Base-by-base conservation (phyloP, 257 asterid species). In the Solanum tarijense region DNA sequence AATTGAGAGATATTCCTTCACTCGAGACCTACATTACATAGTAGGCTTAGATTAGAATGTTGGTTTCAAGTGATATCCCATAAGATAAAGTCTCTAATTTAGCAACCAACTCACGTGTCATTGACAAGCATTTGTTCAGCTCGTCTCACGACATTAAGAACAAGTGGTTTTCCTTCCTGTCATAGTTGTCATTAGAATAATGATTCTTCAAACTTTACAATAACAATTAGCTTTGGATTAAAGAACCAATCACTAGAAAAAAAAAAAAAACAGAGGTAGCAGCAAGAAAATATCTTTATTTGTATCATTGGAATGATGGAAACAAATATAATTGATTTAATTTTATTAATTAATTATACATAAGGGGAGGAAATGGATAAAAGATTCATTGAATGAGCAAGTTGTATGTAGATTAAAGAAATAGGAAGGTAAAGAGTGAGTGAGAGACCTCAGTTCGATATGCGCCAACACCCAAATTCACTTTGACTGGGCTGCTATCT, bases 151-250 rank as follows among this genome's bases (percentile, higher is more conserved):
- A 94, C 98, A 88, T 94, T 94, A 52, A 94, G 95, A 87, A 95
- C 98, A 88, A 93, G 95, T 46, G 98, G 98, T 41, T 94, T 95
- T 48, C 98, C 98, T 93, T 95, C 98, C 98, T 95, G 89, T 72
- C 87, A 81, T 91, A 85, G 74, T 72, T 84, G 65, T 46, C 85
- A 89, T 87, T 7, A 71, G 36, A 38, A 34, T 36, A 88, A 39
- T 39, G 58, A 7, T 12, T 81, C 20, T 46, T 79, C 85, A 79
- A 79, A 4, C 85, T 79, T 43, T 43, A 79, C 60, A 78, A 41
- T 39, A 78, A 25, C 23, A 39, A 12, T 78, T 14, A 5, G 36
- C 60, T 23, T 5, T 12, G 12, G 32, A 38, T 38, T 76, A 76
- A 76, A 43, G 31, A 14, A 79, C 6, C 84, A 78, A 27, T 46